Percentiles rank a stretch among this genome's conserved stretches.
phyloP scores from a whole-genome alignment of 2,329 filamentous ascomycete species.

The Diaporthe nobilis region DNA sequence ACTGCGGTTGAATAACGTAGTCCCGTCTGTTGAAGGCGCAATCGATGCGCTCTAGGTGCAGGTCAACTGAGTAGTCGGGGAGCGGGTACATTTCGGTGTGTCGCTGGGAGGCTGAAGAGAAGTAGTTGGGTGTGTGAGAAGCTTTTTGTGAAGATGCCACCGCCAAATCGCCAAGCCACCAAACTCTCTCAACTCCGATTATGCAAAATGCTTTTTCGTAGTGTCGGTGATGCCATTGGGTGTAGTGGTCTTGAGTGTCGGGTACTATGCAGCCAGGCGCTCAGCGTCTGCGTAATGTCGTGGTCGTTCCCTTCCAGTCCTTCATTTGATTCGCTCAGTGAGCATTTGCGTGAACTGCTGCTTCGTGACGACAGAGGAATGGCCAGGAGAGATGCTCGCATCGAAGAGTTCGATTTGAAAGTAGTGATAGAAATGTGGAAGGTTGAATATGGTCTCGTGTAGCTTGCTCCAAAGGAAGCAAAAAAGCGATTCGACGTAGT shows the following conservation, averaged over 20 bases:
- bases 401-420: conserved; percentile 47
- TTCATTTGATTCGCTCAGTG: conserved; percentile 15
- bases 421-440: conserved; percentile 27
- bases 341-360: conserved; percentile 24
- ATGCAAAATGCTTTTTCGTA: conserved; percentile 36
- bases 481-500: not conserved
- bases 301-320: conserved; percentile 20
- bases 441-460: conserved; percentile 2
- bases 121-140: conserved; percentile 6
- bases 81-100: not conserved
- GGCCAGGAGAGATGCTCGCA: conserved; percentile 49
- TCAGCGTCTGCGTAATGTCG: conserved; percentile 34
- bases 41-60: conserved; percentile 19
- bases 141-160: conserved; percentile 27
- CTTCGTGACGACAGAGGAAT: conserved; percentile 46
- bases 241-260: conserved; percentile 29
- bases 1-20: not conserved
- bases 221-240: conserved; percentile 11
- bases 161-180: conserved; percentile 37
- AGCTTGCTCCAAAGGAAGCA: not conserved
- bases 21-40: not conserved
- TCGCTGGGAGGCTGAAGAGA: conserved; percentile 17
- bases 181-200: conserved; percentile 40
- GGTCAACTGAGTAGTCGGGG: not conserved
- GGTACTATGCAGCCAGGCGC: conserved; percentile 37